Percentiles rank a stretch among this genome's conserved stretches.
phyloP scores from a whole-genome alignment of 2,329 filamentous ascomycete genomes.

The Triangularia verruculosa region DNA sequence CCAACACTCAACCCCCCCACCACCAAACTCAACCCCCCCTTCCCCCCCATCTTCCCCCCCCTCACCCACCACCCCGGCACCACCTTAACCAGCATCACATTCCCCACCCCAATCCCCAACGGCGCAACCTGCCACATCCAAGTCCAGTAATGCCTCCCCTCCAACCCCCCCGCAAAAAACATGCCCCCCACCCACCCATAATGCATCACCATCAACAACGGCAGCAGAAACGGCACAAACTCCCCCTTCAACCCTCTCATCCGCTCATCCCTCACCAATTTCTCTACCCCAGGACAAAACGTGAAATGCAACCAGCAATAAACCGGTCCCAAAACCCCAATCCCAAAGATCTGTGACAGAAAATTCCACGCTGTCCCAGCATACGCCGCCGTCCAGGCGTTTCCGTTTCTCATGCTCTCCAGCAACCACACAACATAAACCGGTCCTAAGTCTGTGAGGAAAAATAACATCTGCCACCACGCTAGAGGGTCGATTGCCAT shows the following conservation, averaged over 20 bases:
- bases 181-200: constrained; percentile 20
- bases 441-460: constrained; percentile 27
- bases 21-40: neutral
- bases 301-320: neutral
- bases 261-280: neutral
- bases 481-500: constrained; percentile 23
- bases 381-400: constrained; percentile 21
- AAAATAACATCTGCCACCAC: constrained; percentile 28
- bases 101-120: constrained; percentile 25
- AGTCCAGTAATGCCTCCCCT: constrained; percentile 27
- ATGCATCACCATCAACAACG: constrained; percentile 24
- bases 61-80: neutral
- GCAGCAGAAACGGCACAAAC: constrained; percentile 1
- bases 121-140: constrained; percentile 30
- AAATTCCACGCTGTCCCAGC: neutral
- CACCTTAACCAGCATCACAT: constrained; percentile 10
- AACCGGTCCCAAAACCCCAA: neutral
- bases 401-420: constrained; percentile 23
- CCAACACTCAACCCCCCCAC: neutral
- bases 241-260: neutral
- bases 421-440: constrained; percentile 28
- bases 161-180: neutral
- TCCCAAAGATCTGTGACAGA: neutral
- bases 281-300: neutral
- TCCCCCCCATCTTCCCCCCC: neutral